Conservation (phyloP, 768 basidiomycete genomes). For the Hypsizygus marmoreus region DNA sequence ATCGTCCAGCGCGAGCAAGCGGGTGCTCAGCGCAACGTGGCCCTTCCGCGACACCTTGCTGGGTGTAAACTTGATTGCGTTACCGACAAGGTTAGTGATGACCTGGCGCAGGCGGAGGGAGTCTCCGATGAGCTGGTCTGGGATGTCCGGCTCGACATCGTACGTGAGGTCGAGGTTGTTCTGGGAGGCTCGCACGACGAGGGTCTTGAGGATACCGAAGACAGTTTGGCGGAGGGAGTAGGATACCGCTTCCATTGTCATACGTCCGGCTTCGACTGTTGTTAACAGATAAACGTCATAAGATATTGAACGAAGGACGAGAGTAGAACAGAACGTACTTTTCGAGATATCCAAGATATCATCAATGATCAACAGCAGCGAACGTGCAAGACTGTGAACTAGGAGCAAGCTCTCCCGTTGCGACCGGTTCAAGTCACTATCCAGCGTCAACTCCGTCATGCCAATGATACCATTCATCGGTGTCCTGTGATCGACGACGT, state of each 20-base stretch:
- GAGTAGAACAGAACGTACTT: slow-evolving; percentile 58
- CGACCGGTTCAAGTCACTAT: slow-evolving; percentile 91
- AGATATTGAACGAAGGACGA: slow-evolving; percentile 13
- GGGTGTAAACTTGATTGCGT: slow-evolving; percentile 97
- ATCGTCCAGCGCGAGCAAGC: slow-evolving; percentile 77
- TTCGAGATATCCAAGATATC: slow-evolving; percentile 99
- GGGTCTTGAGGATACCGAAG: slow-evolving; percentile 96
- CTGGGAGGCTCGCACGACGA: slow-evolving; percentile 96
- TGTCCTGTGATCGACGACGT: slow-evolving; percentile 55
- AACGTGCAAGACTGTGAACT: slow-evolving; percentile 92
- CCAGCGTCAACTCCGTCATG: slow-evolving; percentile 98
- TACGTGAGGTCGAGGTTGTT: slow-evolving; percentile 96
- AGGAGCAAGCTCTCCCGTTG: slow-evolving; percentile 95
- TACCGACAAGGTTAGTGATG: slow-evolving; percentile 93
- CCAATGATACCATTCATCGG: slow-evolving; percentile 99
- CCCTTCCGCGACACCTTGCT: slow-evolving; percentile 78
- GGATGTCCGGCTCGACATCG: slow-evolving; percentile 93
- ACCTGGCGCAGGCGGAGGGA: slow-evolving; percentile 93
- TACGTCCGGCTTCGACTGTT: slow-evolving; percentile 95
- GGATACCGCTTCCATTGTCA: slow-evolving; percentile 99
- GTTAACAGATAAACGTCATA: slow-evolving; percentile 14
- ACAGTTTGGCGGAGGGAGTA: slow-evolving; percentile 97
- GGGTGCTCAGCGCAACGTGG: slow-evolving; percentile 86
- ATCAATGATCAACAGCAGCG: slow-evolving; percentile 94
- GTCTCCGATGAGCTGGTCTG: slow-evolving; percentile 96